These are phyloP conservation scores for Suzukiozyma palmioleophila DNA, from an alignment of 1,139 yeast species.

Conservation along the genomic window DNA sequence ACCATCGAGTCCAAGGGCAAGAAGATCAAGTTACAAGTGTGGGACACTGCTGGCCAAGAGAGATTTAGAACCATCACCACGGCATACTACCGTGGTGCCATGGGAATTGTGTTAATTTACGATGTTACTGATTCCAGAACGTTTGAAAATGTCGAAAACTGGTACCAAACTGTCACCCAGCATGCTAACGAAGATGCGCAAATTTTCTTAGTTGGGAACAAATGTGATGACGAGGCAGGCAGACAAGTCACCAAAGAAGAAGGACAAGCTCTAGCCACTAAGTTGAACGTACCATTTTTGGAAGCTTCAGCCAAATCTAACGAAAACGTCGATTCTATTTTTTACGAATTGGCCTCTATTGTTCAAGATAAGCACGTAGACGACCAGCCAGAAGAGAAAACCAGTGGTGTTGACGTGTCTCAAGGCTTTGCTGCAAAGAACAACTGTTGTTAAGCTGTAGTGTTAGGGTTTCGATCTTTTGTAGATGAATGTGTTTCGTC, in stretches of 20 bases:
- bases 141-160: constrained; percentile 78
- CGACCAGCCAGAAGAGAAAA: constrained; percentile 14
- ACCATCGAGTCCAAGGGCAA: constrained; percentile 92
- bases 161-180: constrained; percentile 94
- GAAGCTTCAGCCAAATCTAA: constrained; percentile 96
- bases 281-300: constrained; percentile 82
- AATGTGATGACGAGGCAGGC: constrained; percentile 80
- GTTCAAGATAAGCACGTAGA: constrained; percentile 74
- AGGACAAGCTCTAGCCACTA: constrained; percentile 86
- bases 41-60: constrained; percentile 99
- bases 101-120: constrained; percentile 94
- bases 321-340: constrained; percentile 86
- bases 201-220: constrained; percentile 89
- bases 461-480: not conserved
- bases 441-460: constrained; percentile 33
- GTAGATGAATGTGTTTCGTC: not conserved
- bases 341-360: constrained; percentile 83
- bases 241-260: constrained; percentile 80
- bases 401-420: constrained; percentile 45
- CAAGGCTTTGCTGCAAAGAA: constrained; percentile 29
- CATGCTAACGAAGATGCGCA: constrained; percentile 97
- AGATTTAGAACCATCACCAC: constrained; percentile 97
- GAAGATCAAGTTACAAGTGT: constrained; percentile 88
- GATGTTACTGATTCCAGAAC: constrained; percentile 96
- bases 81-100: constrained; percentile 97